Conservation (phyloP, 495 filamentous ascomycete species). For the Tuber calosporum region DNA sequence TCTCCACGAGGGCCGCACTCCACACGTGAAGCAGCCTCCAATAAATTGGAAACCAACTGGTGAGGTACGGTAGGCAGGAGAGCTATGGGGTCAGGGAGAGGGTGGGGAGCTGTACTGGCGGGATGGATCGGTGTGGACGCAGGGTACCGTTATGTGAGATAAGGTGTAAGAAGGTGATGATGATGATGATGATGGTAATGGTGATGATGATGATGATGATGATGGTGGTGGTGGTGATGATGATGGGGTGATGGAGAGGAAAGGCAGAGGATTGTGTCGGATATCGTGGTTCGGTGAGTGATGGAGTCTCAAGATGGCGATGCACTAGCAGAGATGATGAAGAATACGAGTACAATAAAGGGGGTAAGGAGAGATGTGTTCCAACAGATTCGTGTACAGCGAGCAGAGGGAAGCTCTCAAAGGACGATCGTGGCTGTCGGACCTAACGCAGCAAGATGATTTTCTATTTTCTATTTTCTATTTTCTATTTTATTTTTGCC, state of each 20-base stretch:
- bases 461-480: background rate
- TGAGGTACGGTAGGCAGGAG: background rate
- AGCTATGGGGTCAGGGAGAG: background rate
- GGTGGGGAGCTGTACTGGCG: background rate
- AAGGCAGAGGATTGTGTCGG: background rate
- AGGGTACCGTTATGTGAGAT: slow-evolving; percentile 2
- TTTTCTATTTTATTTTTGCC: background rate
- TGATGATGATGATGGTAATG: background rate
- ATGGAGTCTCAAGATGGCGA: slow-evolving; percentile 1
- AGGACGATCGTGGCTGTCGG: background rate
- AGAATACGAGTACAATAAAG: background rate
- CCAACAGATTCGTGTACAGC: background rate
- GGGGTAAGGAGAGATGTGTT: background rate
- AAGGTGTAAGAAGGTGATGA: background rate
- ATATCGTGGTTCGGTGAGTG: background rate
- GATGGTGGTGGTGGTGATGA: background rate
- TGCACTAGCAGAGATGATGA: background rate
- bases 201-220: no score
- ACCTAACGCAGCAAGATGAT: background rate
- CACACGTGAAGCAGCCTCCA: background rate
- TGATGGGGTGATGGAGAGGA: background rate
- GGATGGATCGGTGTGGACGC: background rate
- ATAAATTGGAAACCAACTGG: background rate
- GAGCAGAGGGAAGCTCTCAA: slow-evolving; percentile 1
- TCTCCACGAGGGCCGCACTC: no score